A percentile compares a stretch with the other conserved stretches of the same genome.
Conservation (phyloP, 805 yeast genomes). For the Wickerhamiella allomyrinae region DNA sequence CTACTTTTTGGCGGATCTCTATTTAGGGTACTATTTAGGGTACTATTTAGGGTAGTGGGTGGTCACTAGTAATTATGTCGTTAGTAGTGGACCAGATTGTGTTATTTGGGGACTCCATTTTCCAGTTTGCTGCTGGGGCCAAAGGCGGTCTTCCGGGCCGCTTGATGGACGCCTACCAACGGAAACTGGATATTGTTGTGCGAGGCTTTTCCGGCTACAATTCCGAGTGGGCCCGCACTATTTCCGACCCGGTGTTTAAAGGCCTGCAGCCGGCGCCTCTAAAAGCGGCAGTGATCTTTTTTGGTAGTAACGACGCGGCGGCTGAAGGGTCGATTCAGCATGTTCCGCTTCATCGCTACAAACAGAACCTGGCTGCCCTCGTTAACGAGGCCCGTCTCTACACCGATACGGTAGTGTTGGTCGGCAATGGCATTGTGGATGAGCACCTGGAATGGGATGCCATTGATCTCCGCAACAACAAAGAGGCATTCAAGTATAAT, state of each 20-base stretch:
- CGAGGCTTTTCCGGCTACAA: slow-evolving; percentile 74
- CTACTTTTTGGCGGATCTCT: no score
- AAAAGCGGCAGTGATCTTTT: slow-evolving; percentile 40
- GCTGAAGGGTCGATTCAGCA: slow-evolving; percentile 28
- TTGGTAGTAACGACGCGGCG: slow-evolving; percentile 71
- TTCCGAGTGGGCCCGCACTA: slow-evolving; percentile 40
- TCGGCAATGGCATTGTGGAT: slow-evolving; percentile 47
- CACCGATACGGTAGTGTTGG: slow-evolving; percentile 38
- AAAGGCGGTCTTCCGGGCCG: slow-evolving; percentile 37
- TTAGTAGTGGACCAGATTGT: slow-evolving; percentile 27
- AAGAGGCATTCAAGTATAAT: slow-evolving; percentile 34
- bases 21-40: no score
- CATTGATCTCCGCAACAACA: slow-evolving; percentile 35
- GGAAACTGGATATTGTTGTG: slow-evolving; percentile 53
- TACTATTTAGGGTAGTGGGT: no score
- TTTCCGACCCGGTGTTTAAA: slow-evolving; percentile 38
- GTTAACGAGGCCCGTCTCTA: slow-evolving; percentile 28
- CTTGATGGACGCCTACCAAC: slow-evolving; percentile 31
- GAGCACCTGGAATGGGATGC: slow-evolving; percentile 25
- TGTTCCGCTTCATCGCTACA: slow-evolving; percentile 39
- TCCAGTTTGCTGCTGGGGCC: slow-evolving; percentile 36
- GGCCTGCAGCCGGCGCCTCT: slow-evolving; percentile 24
- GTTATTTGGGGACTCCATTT: slow-evolving; percentile 59
- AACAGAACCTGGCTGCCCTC: slow-evolving; percentile 34
- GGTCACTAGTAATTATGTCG: no score